Conservation (phyloP, 257 asterid species). For the Knoxia roxburghii region DNA sequence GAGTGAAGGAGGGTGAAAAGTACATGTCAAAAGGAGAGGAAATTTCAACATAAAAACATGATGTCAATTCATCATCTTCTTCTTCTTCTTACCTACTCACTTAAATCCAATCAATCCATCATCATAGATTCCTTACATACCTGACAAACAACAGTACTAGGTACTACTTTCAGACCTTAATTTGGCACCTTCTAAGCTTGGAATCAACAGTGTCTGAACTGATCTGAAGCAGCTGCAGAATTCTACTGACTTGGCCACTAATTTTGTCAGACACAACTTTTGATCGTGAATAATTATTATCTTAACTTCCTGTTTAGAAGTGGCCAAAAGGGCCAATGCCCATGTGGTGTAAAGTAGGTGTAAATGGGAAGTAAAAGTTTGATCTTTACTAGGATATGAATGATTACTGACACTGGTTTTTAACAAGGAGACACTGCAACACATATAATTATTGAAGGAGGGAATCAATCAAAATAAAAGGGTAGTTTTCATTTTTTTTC, state of each 20-base stretch:
- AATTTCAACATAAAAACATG: slow-evolving; percentile 17
- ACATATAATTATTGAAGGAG: slow-evolving; percentile 39
- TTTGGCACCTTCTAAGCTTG: slow-evolving; percentile 9
- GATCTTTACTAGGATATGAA: slow-evolving; percentile 28
- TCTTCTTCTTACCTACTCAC: slow-evolving; percentile 14
- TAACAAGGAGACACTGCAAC: slow-evolving; percentile 21
- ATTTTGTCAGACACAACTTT: too few relatives aligned
- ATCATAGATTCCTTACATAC: slow-evolving; percentile 27
- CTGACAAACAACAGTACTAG: too few relatives aligned
- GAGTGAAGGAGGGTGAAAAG: slow-evolving; percentile 6
- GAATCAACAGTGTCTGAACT: not conserved
- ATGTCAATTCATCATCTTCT: slow-evolving; percentile 29
- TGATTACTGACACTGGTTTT: too few relatives aligned
- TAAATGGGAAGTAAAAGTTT: slow-evolving; percentile 16
- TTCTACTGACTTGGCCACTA: not conserved
- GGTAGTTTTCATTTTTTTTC: slow-evolving; percentile 15
- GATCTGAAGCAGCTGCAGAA: not conserved
- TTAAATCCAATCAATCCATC: slow-evolving; percentile 17
- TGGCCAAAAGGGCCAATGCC: slow-evolving; percentile 11
- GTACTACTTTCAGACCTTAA: too few relatives aligned
- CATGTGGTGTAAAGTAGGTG: slow-evolving; percentile 18
- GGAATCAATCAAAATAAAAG: slow-evolving; percentile 30
- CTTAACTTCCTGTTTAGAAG: slow-evolving; percentile 2
- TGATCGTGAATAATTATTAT: too few relatives aligned
- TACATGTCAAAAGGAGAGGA: slow-evolving; percentile 10